Conservation (phyloP, 2,329 filamentous ascomycete genomes). For the Claviceps purpurea region DNA sequence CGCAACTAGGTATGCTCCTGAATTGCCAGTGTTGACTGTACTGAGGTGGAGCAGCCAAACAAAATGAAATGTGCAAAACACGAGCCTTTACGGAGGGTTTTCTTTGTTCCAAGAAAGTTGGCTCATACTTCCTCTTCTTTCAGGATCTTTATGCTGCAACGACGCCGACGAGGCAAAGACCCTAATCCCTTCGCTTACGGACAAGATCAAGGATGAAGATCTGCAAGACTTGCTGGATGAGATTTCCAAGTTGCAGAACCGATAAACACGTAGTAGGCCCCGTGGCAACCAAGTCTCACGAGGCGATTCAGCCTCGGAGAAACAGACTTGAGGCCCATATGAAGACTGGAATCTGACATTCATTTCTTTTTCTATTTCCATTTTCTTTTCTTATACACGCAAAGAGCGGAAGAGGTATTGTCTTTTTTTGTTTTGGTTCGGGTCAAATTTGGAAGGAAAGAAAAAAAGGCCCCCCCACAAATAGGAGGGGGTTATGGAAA, state of each 20-base stretch:
- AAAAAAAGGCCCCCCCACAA: neutral
- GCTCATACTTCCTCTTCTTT: slow-evolving; percentile 1
- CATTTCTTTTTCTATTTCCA: neutral
- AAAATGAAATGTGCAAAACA: neutral
- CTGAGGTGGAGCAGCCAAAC: neutral
- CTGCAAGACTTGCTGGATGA: slow-evolving; percentile 81
- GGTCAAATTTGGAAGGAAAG: neutral
- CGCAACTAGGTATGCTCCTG: slow-evolving; percentile 59
- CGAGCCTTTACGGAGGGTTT: neutral
- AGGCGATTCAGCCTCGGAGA: neutral
- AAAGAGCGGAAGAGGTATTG: no score
- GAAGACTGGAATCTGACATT: neutral
- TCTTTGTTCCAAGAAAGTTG: neutral
- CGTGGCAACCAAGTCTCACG: neutral
- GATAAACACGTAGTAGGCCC: slow-evolving; percentile 11
- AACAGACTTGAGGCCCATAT: neutral
- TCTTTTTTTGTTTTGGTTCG: neutral
- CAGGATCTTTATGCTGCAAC: slow-evolving; percentile 85
- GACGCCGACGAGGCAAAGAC: slow-evolving; percentile 92
- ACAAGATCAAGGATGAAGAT: slow-evolving; percentile 85
- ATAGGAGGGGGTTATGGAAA: neutral
- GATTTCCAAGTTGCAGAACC: slow-evolving; percentile 61
- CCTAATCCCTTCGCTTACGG: slow-evolving; percentile 73
- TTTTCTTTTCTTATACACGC: neutral
- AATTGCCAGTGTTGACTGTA: neutral